Conservation (phyloP, 2,329 filamentous ascomycete species). For the Rhinocladiella similis region DNA sequence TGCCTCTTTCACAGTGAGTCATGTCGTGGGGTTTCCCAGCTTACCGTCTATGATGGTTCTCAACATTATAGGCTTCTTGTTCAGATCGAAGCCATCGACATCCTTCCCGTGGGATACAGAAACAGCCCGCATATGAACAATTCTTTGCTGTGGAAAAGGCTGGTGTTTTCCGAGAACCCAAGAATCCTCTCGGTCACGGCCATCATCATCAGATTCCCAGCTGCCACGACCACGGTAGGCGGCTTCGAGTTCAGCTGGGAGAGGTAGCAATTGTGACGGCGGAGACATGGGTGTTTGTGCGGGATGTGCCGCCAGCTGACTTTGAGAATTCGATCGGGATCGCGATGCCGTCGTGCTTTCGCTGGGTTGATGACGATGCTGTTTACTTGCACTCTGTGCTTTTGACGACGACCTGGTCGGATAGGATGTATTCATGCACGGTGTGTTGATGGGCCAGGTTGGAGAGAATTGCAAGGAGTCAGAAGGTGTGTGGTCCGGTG, state of each 20-base stretch:
- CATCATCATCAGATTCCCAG: slow-evolving; percentile 10
- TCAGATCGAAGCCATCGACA: slow-evolving; percentile 11
- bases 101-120: not conserved
- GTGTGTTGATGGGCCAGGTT: not conserved
- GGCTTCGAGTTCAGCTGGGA: slow-evolving; percentile 7
- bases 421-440: not conserved
- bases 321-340: slow-evolving; percentile 10
- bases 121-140: not conserved
- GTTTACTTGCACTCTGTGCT: not conserved
- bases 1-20: too few relatives aligned
- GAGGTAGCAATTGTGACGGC: not conserved
- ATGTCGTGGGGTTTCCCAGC: not conserved
- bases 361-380: not conserved
- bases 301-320: slow-evolving; percentile 1
- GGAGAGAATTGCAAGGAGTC: not conserved
- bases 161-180: not conserved
- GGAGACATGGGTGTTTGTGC: slow-evolving; percentile 5
- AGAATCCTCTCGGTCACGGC: not conserved
- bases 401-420: not conserved
- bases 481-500: too few relatives aligned
- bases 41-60: slow-evolving; percentile 10
- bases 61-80: slow-evolving; percentile 1
- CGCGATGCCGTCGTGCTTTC: slow-evolving; percentile 1
- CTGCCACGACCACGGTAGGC: slow-evolving; percentile 13
- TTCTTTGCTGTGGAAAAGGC: not conserved